These are phyloP conservation scores for Candida morakotiae DNA, from an alignment of 805 yeast species.

Conservation along the genomic window DNA sequence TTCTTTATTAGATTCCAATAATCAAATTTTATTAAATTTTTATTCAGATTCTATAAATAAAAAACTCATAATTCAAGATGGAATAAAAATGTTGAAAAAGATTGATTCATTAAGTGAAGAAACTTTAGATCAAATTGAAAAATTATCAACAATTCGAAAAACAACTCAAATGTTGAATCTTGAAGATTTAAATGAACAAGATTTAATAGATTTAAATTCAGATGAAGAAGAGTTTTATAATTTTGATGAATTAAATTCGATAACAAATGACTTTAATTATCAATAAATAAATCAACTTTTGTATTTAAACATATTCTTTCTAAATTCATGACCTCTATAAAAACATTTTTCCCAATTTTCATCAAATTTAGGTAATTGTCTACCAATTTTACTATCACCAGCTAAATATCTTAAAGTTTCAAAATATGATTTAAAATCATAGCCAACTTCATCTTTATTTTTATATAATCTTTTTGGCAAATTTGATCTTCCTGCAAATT, in stretches of 20 bases:
- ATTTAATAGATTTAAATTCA: too few species aligned
- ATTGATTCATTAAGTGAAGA: conserved; percentile 32
- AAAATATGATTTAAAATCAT: conserved; percentile 19
- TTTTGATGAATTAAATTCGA: conserved; percentile 19
- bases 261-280: conserved; percentile 23
- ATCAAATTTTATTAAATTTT: conserved; percentile 48
- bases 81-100: conserved; percentile 50
- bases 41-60: conserved; percentile 68
- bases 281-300: conserved; percentile 10
- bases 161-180: conserved; percentile 37
- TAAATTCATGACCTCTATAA: conserved; percentile 16
- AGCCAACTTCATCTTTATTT: conserved; percentile 23
- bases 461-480: conserved; percentile 24
- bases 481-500: conserved; percentile 23
- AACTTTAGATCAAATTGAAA: conserved; percentile 31
- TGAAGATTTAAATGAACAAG: conserved; percentile 18
- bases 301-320: conserved; percentile 8
- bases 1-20: conserved; percentile 41
- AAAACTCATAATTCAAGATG: conserved; percentile 76
- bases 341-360: conserved; percentile 17
- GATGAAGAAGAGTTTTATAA: conserved; percentile 23
- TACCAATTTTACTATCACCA: conserved; percentile 19
- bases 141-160: conserved; percentile 33
- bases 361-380: conserved; percentile 18
- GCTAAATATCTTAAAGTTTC: conserved; percentile 16